phyloP scores from a whole-genome alignment of 768 basidiomycete species.

The Pleurotus cornucopiae region DNA sequence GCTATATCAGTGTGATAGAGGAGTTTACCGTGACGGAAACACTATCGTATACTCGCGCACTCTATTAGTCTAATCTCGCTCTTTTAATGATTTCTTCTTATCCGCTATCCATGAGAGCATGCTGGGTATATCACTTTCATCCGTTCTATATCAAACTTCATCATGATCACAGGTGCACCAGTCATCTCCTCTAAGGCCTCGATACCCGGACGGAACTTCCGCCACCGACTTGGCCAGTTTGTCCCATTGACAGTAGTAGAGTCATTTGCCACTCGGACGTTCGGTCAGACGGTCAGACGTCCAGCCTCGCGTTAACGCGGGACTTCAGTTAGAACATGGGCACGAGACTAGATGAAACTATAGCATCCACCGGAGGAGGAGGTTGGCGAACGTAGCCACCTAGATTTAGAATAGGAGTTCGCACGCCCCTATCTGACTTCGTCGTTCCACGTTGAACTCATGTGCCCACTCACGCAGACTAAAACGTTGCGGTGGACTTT shows the following conservation, averaged over 20 bases:
- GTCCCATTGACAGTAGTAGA: no score
- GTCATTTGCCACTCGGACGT: not conserved
- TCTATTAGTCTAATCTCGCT: not conserved
- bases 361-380: no score
- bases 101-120: not conserved
- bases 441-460: no score
- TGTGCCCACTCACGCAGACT: no score
- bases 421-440: no score
- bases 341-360: no score
- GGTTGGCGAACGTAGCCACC: no score
- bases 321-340: no score
- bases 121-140: not conserved
- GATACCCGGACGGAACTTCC: not conserved
- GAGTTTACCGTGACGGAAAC: not conserved
- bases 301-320: no score
- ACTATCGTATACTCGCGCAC: not conserved
- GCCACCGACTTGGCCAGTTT: no score
- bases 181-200: not conserved
- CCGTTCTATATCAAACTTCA: not conserved
- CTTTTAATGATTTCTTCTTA: not conserved
- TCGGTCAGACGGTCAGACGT: not conserved
- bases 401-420: no score
- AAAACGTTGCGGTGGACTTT: no score
- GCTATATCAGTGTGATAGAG: not conserved
- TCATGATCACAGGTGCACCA: not conserved